phyloP scores from a whole-genome alignment of 2,329 filamentous ascomycete species.

The Keithomyces neogunnii region DNA sequence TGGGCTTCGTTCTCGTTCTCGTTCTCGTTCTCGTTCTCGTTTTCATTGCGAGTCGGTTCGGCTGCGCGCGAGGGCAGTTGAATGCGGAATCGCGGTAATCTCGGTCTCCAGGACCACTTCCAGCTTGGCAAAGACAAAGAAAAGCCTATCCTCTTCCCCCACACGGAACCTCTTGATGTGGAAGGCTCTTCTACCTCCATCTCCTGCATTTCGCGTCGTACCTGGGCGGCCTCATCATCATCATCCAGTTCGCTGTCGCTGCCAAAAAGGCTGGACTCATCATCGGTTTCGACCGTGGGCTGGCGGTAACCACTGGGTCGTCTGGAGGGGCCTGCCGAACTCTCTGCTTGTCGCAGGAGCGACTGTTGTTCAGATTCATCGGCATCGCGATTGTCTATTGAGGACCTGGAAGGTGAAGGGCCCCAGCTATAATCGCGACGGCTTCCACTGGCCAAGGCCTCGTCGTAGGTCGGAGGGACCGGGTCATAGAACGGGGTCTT shows the following conservation, averaged over 20 bases:
- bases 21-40: constrained; percentile 9
- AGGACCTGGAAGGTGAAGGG: constrained; percentile 19
- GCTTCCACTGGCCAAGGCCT: constrained; percentile 29
- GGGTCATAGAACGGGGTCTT: constrained; percentile 34
- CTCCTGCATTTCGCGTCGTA: constrained; percentile 79
- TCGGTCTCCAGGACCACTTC: constrained; percentile 47
- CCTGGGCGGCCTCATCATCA: constrained; percentile 50
- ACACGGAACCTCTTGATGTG: constrained; percentile 33
- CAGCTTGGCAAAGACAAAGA: constrained; percentile 43
- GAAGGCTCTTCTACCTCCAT: constrained; percentile 73
- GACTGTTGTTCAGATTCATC: constrained; percentile 71
- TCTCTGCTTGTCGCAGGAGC: constrained; percentile 52
- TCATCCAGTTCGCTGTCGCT: constrained; percentile 33
- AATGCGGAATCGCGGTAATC: constrained; percentile 42
- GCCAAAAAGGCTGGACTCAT: constrained; percentile 51
- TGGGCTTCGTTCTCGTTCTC: constrained; percentile 8
- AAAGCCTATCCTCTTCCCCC: constrained; percentile 48
- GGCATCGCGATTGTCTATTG: constrained; percentile 49
- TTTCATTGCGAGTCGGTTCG: constrained; percentile 9
- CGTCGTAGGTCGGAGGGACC: constrained; percentile 34
- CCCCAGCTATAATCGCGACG: constrained; percentile 23
- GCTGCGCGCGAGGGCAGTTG: constrained; percentile 33
- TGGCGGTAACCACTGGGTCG: constrained; percentile 58
- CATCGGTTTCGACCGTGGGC: constrained; percentile 73
- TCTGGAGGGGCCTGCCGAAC: constrained; percentile 29